These are phyloP conservation scores for Dicorynia guianensis DNA, from an alignment of 306 rosid species.

Conservation along the genomic window DNA sequence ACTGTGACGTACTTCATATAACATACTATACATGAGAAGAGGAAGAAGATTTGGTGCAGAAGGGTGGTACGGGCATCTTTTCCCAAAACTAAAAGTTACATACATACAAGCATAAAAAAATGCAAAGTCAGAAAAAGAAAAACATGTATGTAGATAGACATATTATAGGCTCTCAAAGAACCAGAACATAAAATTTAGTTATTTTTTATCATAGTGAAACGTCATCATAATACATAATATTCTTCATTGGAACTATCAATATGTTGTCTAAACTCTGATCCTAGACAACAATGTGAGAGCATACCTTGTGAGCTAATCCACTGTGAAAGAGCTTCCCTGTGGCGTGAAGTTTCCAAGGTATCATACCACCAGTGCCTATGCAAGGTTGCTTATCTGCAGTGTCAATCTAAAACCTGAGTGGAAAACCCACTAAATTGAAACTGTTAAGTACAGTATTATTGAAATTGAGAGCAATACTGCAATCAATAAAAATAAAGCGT, in stretches of 20 bases:
- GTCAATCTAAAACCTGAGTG: constrained; percentile 85
- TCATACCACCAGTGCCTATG: constrained; percentile 91
- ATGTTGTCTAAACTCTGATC: not conserved
- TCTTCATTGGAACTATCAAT: not conserved
- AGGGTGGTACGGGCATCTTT: not conserved
- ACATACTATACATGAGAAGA: too few species aligned
- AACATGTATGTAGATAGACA: not conserved
- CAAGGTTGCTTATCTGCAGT: constrained; percentile 97
- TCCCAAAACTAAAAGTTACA: not conserved
- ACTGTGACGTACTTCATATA: too few species aligned
- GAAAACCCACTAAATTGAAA: constrained; percentile 34
- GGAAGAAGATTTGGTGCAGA: not conserved
- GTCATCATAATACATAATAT: not conserved
- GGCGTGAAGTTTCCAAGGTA: constrained; percentile 88
- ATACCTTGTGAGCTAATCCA: constrained; percentile 87
- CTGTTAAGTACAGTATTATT: constrained; percentile 9
- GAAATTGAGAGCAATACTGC: not conserved
- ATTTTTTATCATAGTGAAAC: constrained; percentile 2
- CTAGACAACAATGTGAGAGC: constrained; percentile 9
- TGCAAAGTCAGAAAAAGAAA: not conserved
- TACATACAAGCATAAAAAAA: not conserved
- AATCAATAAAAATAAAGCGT: not conserved
- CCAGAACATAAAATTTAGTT: not conserved
- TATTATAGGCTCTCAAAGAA: not conserved
- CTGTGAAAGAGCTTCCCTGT: constrained; percentile 93